phyloP scores from a whole-genome alignment of 1,139 yeast species.

The Yamadazyma buinensis region DNA sequence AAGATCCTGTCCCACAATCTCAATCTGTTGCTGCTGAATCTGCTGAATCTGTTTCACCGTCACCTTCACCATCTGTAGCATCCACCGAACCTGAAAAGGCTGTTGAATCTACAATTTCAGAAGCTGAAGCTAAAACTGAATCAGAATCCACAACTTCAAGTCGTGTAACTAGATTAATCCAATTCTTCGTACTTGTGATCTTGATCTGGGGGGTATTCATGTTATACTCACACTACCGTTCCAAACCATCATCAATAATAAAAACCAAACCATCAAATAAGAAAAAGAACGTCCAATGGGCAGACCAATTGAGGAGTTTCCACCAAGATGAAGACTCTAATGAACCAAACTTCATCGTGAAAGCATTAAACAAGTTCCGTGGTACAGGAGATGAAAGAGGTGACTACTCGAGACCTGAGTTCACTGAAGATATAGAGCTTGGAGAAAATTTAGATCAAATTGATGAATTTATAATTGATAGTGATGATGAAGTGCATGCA shows the following conservation, averaged over 20 bases:
- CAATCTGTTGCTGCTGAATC: background rate
- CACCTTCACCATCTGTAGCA: slow-evolving; percentile 3
- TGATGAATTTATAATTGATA: slow-evolving; percentile 35
- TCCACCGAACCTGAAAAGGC: slow-evolving; percentile 13
- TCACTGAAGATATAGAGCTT: slow-evolving; percentile 14
- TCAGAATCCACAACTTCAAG: slow-evolving; percentile 13
- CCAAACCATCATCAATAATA: slow-evolving; percentile 44
- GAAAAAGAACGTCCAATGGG: slow-evolving; percentile 59
- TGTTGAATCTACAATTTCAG: slow-evolving; percentile 5
- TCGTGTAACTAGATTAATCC: slow-evolving; percentile 38
- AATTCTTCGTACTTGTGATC: slow-evolving; percentile 36
- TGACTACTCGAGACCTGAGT: slow-evolving; percentile 18
- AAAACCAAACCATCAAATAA: slow-evolving; percentile 32
- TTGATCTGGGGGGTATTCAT: slow-evolving; percentile 44
- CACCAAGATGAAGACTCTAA: slow-evolving; percentile 22
- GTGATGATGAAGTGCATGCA: slow-evolving; percentile 38
- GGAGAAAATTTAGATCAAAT: slow-evolving; percentile 15
- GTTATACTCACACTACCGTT: slow-evolving; percentile 32
- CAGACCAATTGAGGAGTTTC: slow-evolving; percentile 43
- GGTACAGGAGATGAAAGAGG: slow-evolving; percentile 23
- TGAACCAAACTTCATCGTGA: slow-evolving; percentile 31
- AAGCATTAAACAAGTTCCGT: slow-evolving; percentile 37
- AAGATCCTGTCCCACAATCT: slow-evolving; percentile 1
- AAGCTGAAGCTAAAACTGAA: slow-evolving; percentile 5
- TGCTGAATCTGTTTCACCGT: background rate